Percentiles rank a stretch among this genome's conserved stretches.
Conservation (phyloP, 2,329 filamentous ascomycete species). For the Nigrospora osmanthi region DNA sequence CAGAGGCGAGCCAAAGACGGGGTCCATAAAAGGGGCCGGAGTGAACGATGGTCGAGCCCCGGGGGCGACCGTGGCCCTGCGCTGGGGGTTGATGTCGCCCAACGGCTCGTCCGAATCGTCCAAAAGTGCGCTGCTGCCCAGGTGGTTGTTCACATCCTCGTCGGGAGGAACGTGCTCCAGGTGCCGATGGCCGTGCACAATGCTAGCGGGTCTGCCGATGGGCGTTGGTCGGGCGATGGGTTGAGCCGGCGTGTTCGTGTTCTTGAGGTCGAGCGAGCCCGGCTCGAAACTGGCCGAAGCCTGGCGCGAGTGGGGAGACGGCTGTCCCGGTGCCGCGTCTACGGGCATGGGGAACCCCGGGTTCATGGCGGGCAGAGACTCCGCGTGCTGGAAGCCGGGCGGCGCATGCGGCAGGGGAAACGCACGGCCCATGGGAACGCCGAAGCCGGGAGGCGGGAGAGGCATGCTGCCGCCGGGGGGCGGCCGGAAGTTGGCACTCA, state of each 20-base stretch:
- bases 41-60: constrained; percentile 37
- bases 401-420: constrained; percentile 33
- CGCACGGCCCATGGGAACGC: constrained; percentile 31
- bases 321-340: constrained; percentile 24
- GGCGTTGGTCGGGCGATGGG: constrained; percentile 78
- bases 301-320: constrained; percentile 63
- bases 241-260: constrained; percentile 44
- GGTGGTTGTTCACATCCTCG: constrained; percentile 67
- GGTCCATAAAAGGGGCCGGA: constrained; percentile 31
- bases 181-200: constrained; percentile 42
- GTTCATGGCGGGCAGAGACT: constrained; percentile 26
- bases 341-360: constrained; percentile 26
- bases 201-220: constrained; percentile 80
- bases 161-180: constrained; percentile 8
- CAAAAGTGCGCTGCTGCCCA: constrained; percentile 85
- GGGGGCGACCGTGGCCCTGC: constrained; percentile 44
- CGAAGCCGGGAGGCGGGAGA: constrained; percentile 43
- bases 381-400: constrained; percentile 44
- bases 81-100: constrained; percentile 26
- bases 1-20: constrained; percentile 24
- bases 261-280: constrained; percentile 25
- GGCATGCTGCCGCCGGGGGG: constrained; percentile 34
- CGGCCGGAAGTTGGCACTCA: constrained; percentile 32
- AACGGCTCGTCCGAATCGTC: constrained; percentile 61
- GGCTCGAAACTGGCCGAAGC: constrained; percentile 61